These are phyloP conservation scores for Tulasnella sp. DNA, from an alignment of 768 basidiomycete species.

Conservation along the genomic window DNA sequence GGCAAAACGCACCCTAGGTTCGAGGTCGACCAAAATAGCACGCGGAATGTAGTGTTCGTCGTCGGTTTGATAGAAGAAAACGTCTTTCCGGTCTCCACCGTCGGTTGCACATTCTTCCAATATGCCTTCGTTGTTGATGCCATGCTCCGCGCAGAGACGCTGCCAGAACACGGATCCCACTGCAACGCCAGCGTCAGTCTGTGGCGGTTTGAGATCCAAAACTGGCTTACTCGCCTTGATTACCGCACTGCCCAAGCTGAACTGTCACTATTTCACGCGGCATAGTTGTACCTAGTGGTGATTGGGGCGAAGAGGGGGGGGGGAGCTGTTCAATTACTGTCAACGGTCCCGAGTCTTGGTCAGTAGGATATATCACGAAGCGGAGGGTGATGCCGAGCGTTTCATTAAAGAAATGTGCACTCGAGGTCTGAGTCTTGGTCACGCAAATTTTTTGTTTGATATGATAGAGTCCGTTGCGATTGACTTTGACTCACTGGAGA, in stretches of 20 bases:
- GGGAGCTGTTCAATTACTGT: background rate
- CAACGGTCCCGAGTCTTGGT: background rate
- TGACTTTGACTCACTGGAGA: background rate
- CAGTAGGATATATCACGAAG: background rate
- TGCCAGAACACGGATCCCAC: constrained; percentile 99
- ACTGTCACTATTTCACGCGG: constrained; percentile 81
- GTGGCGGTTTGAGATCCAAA: background rate
- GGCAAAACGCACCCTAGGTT: constrained; percentile 71
- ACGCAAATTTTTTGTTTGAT: background rate
- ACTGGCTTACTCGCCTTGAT: constrained; percentile 58
- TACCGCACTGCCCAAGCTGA: constrained; percentile 88
- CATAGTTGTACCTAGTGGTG: constrained; percentile 41
- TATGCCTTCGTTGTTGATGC: constrained; percentile 91
- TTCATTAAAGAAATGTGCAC: background rate
- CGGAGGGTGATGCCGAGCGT: background rate
- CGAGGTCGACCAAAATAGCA: constrained; percentile 92
- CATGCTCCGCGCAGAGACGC: constrained; percentile 95
- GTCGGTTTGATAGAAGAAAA: constrained; percentile 99
- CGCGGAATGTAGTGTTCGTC: constrained; percentile 99
- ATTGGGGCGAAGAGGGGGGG: background rate
- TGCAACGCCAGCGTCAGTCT: constrained; percentile 37
- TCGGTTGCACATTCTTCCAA: constrained; percentile 97
- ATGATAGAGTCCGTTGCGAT: background rate
- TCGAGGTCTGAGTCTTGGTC: background rate
- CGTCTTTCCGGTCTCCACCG: constrained; percentile 94